Evolutionary conservation across 805 yeast genomes (phyloP).

Genomic region (Nakazawaea holstii): DNA sequence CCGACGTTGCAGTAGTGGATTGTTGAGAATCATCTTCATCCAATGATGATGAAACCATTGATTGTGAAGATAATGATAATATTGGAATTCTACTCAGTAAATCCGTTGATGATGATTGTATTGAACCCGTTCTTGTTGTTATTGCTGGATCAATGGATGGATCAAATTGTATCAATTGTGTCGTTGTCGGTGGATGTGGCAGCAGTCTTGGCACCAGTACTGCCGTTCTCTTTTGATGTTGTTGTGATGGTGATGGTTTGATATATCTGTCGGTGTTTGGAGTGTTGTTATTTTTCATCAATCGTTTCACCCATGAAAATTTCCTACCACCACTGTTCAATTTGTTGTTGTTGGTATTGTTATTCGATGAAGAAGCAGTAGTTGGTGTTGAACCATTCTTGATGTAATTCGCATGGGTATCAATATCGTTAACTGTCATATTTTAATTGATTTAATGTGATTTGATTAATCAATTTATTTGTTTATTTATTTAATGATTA

Average conservation of each 20-base stretch:
- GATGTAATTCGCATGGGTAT: conserved; percentile 1
- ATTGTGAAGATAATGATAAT: conserved; percentile 8
- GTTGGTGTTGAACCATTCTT: background rate
- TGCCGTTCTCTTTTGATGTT: background rate
- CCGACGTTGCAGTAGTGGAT: conserved; percentile 46
- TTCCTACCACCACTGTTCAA: conserved; percentile 11
- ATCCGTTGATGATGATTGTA: conserved; percentile 2
- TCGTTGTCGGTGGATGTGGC: background rate
- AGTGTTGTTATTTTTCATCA: conserved; percentile 23
- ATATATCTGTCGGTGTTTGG: background rate
- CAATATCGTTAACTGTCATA: too few species aligned
- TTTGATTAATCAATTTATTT: too few species aligned
- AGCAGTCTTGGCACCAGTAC: background rate
- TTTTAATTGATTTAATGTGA: too few species aligned
- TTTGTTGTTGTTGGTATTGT: background rate
- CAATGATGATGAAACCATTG: conserved; percentile 3
- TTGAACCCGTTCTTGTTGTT: background rate
- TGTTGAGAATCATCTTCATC: conserved; percentile 4
- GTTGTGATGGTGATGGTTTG: background rate
- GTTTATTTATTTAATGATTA: too few species aligned
- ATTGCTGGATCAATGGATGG: background rate
- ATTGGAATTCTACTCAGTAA: conserved; percentile 9
- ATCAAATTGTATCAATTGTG: conserved; percentile 1
- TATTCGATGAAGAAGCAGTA: background rate
- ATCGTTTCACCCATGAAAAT: conserved; percentile 29